Evolutionary conservation across 208 protist genomes (phyloP).

Genomic region (Leishmania guyanensis): DNA sequence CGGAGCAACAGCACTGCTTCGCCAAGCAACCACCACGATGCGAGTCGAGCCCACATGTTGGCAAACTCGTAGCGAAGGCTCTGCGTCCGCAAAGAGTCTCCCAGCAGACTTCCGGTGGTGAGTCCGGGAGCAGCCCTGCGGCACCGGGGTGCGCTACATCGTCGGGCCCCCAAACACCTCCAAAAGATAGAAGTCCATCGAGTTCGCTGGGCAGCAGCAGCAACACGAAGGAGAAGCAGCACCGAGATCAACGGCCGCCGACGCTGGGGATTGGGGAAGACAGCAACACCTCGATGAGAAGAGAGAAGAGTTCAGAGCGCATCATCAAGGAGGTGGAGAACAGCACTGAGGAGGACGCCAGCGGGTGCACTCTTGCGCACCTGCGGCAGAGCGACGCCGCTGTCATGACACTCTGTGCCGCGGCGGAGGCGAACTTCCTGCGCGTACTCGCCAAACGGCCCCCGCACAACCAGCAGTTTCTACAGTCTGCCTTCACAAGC

Average conservation of each 20-base stretch:
- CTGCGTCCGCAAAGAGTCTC: neutral
- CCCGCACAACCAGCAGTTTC: neutral
- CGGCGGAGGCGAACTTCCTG: constrained; percentile 19
- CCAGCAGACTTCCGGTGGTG: neutral
- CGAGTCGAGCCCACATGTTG: neutral
- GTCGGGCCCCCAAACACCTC: neutral
- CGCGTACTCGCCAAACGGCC: neutral
- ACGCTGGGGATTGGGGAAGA: neutral
- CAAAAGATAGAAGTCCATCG: neutral
- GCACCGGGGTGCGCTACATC: neutral
- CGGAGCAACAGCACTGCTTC: neutral
- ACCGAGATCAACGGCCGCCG: neutral
- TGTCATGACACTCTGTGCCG: neutral
- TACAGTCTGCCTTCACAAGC: neutral
- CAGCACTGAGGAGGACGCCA: neutral
- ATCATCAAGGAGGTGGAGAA: neutral
- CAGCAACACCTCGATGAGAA: neutral
- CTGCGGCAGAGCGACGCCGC: neutral
- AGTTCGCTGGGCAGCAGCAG: neutral
- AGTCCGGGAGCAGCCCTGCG: neutral
- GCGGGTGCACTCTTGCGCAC: neutral
- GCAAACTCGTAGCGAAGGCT: neutral
- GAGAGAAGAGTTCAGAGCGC: neutral
- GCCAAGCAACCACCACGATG: neutral
- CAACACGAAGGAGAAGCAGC: neutral